These are phyloP conservation scores for Populus pruinosa DNA, from an alignment of 345 rosid genomes.

Conservation along the genomic window DNA sequence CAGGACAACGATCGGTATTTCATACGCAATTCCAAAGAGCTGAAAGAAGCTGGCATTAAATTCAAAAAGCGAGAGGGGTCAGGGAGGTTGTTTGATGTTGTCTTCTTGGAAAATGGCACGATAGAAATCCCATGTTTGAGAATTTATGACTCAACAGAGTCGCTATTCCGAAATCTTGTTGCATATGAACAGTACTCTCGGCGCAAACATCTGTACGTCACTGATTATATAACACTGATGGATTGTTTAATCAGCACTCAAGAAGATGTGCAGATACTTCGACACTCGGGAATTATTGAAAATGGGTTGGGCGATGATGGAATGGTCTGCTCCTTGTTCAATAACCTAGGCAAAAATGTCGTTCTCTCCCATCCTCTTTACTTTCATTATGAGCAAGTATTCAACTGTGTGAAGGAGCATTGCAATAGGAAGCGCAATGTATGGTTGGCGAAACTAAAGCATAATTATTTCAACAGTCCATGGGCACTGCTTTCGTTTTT, in stretches of 20 bases:
- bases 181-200: slow-evolving; percentile 18
- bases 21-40: slow-evolving; percentile 16
- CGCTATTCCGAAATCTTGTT: slow-evolving; percentile 16
- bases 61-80: not conserved
- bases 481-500: slow-evolving; percentile 21
- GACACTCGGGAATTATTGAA: slow-evolving; percentile 4
- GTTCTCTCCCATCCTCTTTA: rapidly evolving
- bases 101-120: slow-evolving; percentile 6
- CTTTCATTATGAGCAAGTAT: not conserved
- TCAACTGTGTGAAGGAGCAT: not conserved
- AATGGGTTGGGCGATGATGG: slow-evolving; percentile 21
- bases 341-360: slow-evolving; percentile 3
- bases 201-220: not conserved
- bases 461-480: slow-evolving; percentile 16
- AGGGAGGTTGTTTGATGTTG: not conserved
- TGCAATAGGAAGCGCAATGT: not conserved
- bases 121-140: slow-evolving; percentile 10
- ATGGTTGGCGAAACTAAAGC: slow-evolving; percentile 15
- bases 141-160: not conserved
- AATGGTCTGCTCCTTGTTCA: slow-evolving; percentile 13
- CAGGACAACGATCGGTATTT: too few relatives aligned
- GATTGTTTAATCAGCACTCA: slow-evolving; percentile 17
- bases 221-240: slow-evolving; percentile 16
- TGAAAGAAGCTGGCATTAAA: slow-evolving; percentile 20
- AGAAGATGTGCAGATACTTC: slow-evolving; percentile 22